phyloP scores from a whole-genome alignment of 2,329 filamentous ascomycete genomes.

The Fusarium nematophilum region DNA sequence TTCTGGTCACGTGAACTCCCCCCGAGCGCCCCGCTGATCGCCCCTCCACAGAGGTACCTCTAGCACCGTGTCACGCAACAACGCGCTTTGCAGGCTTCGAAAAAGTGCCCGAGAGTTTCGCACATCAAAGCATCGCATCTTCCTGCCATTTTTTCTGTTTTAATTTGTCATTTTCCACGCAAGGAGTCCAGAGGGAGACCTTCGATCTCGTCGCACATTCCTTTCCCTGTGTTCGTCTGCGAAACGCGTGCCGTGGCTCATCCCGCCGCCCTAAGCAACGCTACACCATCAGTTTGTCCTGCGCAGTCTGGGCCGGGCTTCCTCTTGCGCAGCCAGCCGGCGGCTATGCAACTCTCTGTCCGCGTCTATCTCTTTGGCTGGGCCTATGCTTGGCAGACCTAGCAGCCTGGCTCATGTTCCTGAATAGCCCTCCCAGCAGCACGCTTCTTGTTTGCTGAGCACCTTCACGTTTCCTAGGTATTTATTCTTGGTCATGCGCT shows the following conservation, averaged over 20 bases:
- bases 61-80: slow-evolving; percentile 1
- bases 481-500: background rate
- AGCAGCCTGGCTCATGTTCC: slow-evolving; percentile 21
- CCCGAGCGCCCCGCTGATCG: background rate
- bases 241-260: background rate
- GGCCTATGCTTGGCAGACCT: slow-evolving; percentile 26
- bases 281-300: background rate
- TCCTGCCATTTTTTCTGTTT: background rate
- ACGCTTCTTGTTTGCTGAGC: background rate
- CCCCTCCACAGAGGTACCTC: slow-evolving; percentile 8
- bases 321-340: slow-evolving; percentile 12
- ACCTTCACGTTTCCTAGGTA: no score
- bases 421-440: slow-evolving; percentile 10
- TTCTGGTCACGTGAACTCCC: slow-evolving; percentile 3
- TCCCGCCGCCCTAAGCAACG: background rate
- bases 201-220: background rate
- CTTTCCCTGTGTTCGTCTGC: background rate
- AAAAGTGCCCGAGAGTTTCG: slow-evolving; percentile 2
- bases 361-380: slow-evolving; percentile 16
- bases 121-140: background rate
- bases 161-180: background rate
- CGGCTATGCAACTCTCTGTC: slow-evolving; percentile 33
- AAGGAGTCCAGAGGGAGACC: no score
- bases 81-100: background rate
- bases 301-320: background rate